These are phyloP conservation scores for Xylariaceae sp. DNA, from an alignment of 2,329 filamentous ascomycete species.

Conservation along the genomic window DNA sequence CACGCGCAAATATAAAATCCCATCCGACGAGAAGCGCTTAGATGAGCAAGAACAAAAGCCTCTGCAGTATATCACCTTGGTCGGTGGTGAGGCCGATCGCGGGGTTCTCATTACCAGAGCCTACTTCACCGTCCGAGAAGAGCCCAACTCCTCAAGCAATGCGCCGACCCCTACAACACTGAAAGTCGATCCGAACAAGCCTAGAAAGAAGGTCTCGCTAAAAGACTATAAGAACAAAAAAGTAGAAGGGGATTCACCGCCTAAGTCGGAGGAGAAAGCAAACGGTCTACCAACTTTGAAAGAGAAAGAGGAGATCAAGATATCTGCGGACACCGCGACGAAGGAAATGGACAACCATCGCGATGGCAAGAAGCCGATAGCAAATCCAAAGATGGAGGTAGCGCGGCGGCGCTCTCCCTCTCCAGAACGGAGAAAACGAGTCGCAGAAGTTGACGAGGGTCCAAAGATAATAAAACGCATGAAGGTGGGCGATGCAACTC, in stretches of 20 bases:
- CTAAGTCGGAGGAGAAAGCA: conserved; percentile 31
- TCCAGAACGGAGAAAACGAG: conserved; percentile 55
- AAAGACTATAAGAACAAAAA: conserved; percentile 66
- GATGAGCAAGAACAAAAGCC: conserved; percentile 57
- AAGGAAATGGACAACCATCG: conserved; percentile 37
- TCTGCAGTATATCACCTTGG: conserved; percentile 63
- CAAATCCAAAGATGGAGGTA: conserved; percentile 36
- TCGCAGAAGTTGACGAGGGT: conserved; percentile 51
- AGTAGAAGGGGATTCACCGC: conserved; percentile 39
- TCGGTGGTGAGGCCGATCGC: conserved; percentile 61
- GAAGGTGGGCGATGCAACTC: conserved; percentile 45
- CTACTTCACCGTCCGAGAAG: conserved; percentile 62
- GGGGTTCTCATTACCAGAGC: conserved; percentile 62
- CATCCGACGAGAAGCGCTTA: conserved; percentile 46
- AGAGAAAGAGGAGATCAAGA: conserved; percentile 39
- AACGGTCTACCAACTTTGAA: conserved; percentile 33
- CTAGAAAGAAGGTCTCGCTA: conserved; percentile 57
- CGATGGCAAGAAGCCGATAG: conserved; percentile 32
- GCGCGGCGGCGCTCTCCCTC: conserved; percentile 46
- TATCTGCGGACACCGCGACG: conserved; percentile 23
- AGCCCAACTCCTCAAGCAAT: conserved; percentile 47
- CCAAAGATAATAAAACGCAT: conserved; percentile 53
- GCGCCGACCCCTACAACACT: conserved; percentile 32
- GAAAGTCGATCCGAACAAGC: conserved; percentile 50
- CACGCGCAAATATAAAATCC: conserved; percentile 54